Base-by-base conservation (phyloP, 805 yeast species). In the Clavispora carvajalis region DNA sequence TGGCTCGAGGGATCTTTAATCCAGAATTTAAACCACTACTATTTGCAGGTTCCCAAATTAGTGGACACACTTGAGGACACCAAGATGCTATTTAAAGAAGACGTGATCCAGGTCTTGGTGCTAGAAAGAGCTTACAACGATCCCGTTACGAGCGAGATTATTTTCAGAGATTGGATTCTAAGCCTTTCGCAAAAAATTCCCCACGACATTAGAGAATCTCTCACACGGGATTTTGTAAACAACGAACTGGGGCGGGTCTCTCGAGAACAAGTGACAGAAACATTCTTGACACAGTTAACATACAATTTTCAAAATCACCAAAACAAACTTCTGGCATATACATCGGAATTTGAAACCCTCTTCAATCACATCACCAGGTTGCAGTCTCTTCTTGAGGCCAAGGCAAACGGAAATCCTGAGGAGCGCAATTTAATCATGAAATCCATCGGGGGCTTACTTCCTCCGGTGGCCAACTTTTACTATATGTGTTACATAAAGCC, bases 51-150 rank as follows among this genome's bases (percentile, higher is more conserved):
- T 0, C 84, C 87, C 0, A 60, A 58, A 15, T 55, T 76, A 6
- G 73, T 79, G 41, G 90, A 85, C 45, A 67, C 70, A 5, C 69
- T 77, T 45, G 80, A 77, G 38, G 95, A 86, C 44, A 67, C 84
- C 1, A 75, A 74, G 47, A 69, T 79, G 43, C 72, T 75, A 38
- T 76, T 80, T 53, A 74, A 75, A 38, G 95, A 86, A 43, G 74
- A 77, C 3, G 76, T 80, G 10, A 71, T 80, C 5, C 77, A 79
- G 46, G 77, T 85, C 9, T 57, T 69, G 37, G 71, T 80, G 0
- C 62, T 85, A 31, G 63, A 67, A 33, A 67, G 72, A 24, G 64
- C 72, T 45, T 72, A 69, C 41, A 69, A 74, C 11, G 47, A 49
- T 7, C 31, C 47, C 2, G 34, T 41, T 2, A 47, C 52, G 5